These are phyloP conservation scores for Saccharomycopsis sp. DNA, from an alignment of 805 yeast species.

Conservation along the genomic window DNA sequence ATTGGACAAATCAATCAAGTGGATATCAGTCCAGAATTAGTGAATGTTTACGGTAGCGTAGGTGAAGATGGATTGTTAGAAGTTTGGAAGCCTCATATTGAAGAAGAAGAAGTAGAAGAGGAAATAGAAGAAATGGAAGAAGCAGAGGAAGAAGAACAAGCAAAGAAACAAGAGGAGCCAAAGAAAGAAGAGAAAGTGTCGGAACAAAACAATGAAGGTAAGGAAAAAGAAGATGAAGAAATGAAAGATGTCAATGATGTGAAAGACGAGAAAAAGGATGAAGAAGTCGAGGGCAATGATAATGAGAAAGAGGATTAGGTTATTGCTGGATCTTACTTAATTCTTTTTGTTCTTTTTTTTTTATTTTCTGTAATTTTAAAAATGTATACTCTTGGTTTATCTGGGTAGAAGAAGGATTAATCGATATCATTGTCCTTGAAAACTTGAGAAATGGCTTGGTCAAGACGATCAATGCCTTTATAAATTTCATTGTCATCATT, in stretches of 20 bases:
- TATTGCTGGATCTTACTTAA: no score
- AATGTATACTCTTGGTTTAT: no score
- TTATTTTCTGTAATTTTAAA: neutral
- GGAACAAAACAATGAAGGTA: neutral
- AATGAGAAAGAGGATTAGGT: no score
- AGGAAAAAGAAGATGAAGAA: no score
- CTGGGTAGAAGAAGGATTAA: no score
- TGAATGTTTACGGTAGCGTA: constrained; percentile 54
- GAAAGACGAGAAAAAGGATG: no score
- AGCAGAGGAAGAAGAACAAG: constrained; percentile 17
- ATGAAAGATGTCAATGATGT: no score
- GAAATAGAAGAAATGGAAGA: constrained; percentile 29
- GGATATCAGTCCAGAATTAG: constrained; percentile 56
- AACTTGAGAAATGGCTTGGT: constrained; percentile 40
- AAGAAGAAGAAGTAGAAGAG: constrained; percentile 34
- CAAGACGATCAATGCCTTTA: constrained; percentile 50
- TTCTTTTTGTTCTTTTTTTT: no score
- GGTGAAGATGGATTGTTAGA: constrained; percentile 74
- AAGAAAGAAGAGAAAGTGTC: neutral
- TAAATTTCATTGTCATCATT: constrained; percentile 35
- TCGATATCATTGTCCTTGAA: constrained; percentile 24
- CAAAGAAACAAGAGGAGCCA: constrained; percentile 13
- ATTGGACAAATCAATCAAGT: constrained; percentile 60
- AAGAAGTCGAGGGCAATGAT: no score
- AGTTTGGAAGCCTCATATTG: constrained; percentile 52